Base-by-base conservation (phyloP, 345 rosid species). In the Melaleuca alternifolia region DNA sequence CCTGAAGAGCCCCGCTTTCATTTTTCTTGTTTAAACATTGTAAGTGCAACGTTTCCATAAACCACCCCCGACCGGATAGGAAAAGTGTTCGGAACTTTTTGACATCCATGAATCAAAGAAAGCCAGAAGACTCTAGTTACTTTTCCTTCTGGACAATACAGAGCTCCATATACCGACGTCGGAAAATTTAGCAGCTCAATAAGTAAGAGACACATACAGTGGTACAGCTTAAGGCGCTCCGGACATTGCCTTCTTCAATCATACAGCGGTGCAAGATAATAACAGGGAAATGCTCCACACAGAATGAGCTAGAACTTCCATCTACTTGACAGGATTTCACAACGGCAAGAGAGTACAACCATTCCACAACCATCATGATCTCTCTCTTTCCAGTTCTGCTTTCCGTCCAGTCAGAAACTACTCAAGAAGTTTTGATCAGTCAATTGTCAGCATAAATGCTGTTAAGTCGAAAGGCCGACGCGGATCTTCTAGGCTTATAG, bases 401-500 rank as follows among this genome's bases (percentile, higher is more conserved):
- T 33, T 65, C 46, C 41, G 3, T 65, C 79, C 46, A 65, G 21
- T 5, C 26, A 71, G 79, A 71, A 71, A 65, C 77, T 65, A 33
- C 37, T 1, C 13, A 71, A 10, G 79, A 71, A 71, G 79, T 33
- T 71, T 71, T 33, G 79, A 71, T 71, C 48, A 18, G 24, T 71
- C 79, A 71, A 37, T 71, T 71, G 79, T 71, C 79, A 71, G 79
- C 33, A 71, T 71, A 33, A 44, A 37, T 37, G 48, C 48, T 37
- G 48, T 71, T 65, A 33, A 65, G 79, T 41, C 13, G 6, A 71
- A 18, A 71, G 79, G 79, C 14, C 7, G 12, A 71, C 48, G 10
- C 16, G 79, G 33, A 37, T 24, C 79, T 71, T 71, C 82, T 10
- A 44, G 51, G 83, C 50, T 86, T 71, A 14, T 90, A 91, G 93